Evolutionary conservation across 805 yeast species (phyloP).

Genomic region (Pichia cabralensis): DNA sequence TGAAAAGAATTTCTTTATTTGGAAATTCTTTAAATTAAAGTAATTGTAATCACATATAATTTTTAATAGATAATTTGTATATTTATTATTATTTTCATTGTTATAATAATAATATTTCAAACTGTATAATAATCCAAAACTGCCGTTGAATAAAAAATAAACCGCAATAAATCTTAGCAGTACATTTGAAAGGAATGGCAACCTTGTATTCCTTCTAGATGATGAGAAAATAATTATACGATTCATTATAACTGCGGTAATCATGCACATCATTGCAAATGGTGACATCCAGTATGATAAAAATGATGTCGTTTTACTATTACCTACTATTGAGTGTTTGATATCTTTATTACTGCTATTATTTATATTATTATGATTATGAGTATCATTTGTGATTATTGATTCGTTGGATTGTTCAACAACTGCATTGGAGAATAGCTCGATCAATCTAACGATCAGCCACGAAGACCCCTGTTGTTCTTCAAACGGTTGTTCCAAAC

Average conservation of each 20-base stretch:
- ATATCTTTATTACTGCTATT: background rate
- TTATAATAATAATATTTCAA: constrained; percentile 10
- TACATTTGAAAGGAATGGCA: constrained; percentile 24
- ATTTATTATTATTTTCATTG: background rate
- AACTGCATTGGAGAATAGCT: constrained; percentile 26
- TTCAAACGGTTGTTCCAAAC: too few species aligned
- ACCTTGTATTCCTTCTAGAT: constrained; percentile 30
- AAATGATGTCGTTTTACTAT: constrained; percentile 27
- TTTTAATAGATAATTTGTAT: too few species aligned
- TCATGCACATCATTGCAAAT: constrained; percentile 43
- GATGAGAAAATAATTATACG: constrained; percentile 51
- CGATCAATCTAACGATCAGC: constrained; percentile 18
- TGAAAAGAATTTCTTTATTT: too few species aligned
- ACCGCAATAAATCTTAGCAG: constrained; percentile 32
- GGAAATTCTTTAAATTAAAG: too few species aligned
- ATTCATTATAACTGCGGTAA: constrained; percentile 48
- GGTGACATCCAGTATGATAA: constrained; percentile 38
- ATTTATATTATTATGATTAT: background rate
- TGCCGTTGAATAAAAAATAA: constrained; percentile 24
- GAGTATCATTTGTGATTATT: constrained; percentile 14
- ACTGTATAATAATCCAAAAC: constrained; percentile 26
- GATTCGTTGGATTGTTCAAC: constrained; percentile 24
- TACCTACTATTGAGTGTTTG: background rate
- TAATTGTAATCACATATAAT: too few species aligned
- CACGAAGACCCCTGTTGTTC: constrained; percentile 12